These are phyloP conservation scores for Zasmidium citrigriseum DNA, from an alignment of 2,329 filamentous ascomycete species.

Conservation along the genomic window DNA sequence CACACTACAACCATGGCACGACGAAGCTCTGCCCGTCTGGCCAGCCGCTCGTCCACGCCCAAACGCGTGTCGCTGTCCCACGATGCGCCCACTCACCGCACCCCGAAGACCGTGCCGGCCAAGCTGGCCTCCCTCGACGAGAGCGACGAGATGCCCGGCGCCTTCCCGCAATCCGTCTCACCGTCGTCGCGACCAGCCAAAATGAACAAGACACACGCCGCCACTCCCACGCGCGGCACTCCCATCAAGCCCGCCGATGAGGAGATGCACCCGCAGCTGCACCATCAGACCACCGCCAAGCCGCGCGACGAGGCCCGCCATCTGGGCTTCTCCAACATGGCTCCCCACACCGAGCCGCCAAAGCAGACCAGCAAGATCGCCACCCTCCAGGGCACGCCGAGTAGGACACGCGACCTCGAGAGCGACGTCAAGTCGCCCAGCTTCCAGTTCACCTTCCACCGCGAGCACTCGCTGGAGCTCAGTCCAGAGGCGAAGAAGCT, in stretches of 20 bases:
- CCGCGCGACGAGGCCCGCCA: constrained; percentile 77
- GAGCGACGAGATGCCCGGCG: constrained; percentile 41
- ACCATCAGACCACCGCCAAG: constrained; percentile 72
- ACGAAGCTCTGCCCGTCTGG: constrained; percentile 36
- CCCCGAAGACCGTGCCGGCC: constrained; percentile 35
- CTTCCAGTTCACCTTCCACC: constrained; percentile 66
- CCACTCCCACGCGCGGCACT: constrained; percentile 64
- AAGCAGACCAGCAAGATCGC: constrained; percentile 44
- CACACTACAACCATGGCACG: constrained; percentile 31
- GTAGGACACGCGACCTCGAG: constrained; percentile 40
- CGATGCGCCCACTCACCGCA: constrained; percentile 30
- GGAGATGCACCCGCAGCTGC: constrained; percentile 91
- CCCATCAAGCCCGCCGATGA: constrained; percentile 69
- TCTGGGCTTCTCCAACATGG: constrained; percentile 79
- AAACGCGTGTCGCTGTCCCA: constrained; percentile 38
- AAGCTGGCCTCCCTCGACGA: constrained; percentile 50
- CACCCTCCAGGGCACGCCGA: constrained; percentile 62
- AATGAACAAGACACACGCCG: constrained; percentile 26
- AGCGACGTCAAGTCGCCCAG: constrained; percentile 53
- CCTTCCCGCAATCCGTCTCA: constrained; percentile 34
- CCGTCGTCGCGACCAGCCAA: constrained; percentile 16
- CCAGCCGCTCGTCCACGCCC: constrained; percentile 33
- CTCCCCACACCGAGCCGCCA: constrained; percentile 53
- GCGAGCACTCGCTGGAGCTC: constrained; percentile 56
- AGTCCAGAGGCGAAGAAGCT: constrained; percentile 63